Conservation (phyloP, 306 rosid genomes). For the Trichosanthes cucumerina region DNA sequence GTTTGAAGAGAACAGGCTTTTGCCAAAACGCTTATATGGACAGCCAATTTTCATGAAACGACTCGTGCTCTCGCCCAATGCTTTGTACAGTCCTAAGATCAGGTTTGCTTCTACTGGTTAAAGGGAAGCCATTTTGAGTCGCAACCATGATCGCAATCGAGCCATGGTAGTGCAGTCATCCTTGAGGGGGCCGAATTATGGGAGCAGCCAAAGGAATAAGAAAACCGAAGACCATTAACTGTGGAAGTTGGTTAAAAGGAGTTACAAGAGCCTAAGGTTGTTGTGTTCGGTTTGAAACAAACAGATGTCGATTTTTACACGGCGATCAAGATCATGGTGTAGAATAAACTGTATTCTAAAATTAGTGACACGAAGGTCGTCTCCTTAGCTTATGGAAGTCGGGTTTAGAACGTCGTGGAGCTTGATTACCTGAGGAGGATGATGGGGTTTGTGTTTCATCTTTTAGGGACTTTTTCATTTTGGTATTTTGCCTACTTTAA, state of each 20-base stretch:
- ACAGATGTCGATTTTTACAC: not conserved
- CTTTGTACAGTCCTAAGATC: not conserved
- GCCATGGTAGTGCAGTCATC: not conserved
- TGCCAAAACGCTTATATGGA: not conserved
- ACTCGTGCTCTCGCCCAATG: not conserved
- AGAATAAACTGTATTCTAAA: not conserved
- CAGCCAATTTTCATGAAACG: not conserved
- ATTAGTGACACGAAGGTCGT: not conserved
- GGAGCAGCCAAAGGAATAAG: not conserved
- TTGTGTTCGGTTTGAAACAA: not conserved
- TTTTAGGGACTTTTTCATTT: too few relatives aligned
- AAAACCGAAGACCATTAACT: not conserved
- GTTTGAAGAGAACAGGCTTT: not conserved
- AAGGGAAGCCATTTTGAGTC: not conserved
- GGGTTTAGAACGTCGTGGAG: not conserved
- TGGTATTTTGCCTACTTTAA: too few relatives aligned
- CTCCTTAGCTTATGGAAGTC: not conserved
- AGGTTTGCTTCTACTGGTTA: not conserved
- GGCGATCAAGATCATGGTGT: not conserved
- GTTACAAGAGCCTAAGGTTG: not conserved
- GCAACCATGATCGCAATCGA: too few relatives aligned
- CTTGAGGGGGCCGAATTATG: not conserved
- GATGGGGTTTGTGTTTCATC: not conserved
- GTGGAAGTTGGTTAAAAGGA: not conserved
- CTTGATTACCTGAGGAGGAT: not conserved